Conservation (phyloP, 306 rosid species). For the Trifolium fragiferum region DNA sequence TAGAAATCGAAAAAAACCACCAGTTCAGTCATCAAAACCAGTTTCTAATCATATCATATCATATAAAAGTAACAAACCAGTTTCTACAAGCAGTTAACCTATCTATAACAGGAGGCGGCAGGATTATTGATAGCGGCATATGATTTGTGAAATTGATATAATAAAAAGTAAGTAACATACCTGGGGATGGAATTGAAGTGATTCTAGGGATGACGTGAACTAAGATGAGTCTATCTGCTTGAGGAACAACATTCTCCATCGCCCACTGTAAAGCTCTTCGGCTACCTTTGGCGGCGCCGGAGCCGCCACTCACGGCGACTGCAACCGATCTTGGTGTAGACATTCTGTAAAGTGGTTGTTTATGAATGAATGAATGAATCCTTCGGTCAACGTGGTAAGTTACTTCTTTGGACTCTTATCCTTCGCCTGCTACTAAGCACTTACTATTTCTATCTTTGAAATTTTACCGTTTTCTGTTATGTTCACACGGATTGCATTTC, state of each 20-base stretch:
- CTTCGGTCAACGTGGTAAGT: neutral
- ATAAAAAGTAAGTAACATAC: conserved; percentile 39
- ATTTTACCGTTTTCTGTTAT: neutral
- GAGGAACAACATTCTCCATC: conserved; percentile 65
- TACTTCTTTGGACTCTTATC: neutral
- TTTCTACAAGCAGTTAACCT: too few species aligned
- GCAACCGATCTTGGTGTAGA: conserved; percentile 64
- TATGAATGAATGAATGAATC: neutral
- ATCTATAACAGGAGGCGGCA: too few species aligned
- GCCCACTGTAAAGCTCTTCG: conserved; percentile 86
- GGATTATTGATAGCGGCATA: too few species aligned
- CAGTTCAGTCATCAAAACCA: conserved; percentile 33
- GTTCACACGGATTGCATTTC: too few species aligned
- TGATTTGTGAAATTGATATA: too few species aligned
- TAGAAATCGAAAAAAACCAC: conserved; percentile 34
- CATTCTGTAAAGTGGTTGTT: neutral
- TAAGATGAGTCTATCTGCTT: conserved; percentile 75
- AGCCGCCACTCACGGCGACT: conserved; percentile 69
- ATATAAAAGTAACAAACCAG: conserved; percentile 9
- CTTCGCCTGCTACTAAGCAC: neutral
- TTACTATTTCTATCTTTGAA: neutral
- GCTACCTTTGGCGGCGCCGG: conserved; percentile 67
- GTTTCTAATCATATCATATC: conserved; percentile 20
- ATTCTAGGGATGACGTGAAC: conserved; percentile 86
- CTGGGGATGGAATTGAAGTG: conserved; percentile 72